Percentiles rank a stretch among this genome's conserved stretches.
Conservation (phyloP, 2,329 filamentous ascomycete genomes). For the Zasmidium cellare region DNA sequence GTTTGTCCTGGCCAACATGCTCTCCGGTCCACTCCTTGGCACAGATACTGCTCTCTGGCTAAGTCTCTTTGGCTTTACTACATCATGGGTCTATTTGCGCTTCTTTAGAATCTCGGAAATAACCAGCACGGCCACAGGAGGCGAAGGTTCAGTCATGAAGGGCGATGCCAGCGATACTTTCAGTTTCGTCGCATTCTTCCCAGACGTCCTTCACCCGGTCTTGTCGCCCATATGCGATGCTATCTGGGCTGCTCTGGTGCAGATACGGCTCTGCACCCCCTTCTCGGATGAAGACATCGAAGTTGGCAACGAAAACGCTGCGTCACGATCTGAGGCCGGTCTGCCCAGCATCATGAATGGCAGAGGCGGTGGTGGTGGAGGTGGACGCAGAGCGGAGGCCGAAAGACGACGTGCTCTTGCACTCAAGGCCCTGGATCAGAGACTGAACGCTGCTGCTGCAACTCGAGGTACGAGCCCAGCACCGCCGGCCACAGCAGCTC, state of each 20-base stretch:
- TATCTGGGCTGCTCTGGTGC: slow-evolving; percentile 73
- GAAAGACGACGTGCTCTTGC: slow-evolving; percentile 87
- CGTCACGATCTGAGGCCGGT: slow-evolving; percentile 61
- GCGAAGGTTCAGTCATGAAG: slow-evolving; percentile 59
- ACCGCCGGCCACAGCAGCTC: slow-evolving; percentile 21
- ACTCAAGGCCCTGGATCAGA: slow-evolving; percentile 86
- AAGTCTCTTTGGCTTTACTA: slow-evolving; percentile 76
- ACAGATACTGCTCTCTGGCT: slow-evolving; percentile 79
- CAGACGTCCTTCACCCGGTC: slow-evolving; percentile 75
- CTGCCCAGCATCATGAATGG: slow-evolving; percentile 60
- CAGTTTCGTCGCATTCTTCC: slow-evolving; percentile 94
- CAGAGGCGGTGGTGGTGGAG: slow-evolving; percentile 47
- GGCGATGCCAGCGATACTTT: slow-evolving; percentile 97
- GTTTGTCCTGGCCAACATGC: slow-evolving; percentile 69
- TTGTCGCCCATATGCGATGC: slow-evolving; percentile 72
- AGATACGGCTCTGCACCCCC: slow-evolving; percentile 76
- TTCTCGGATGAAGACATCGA: slow-evolving; percentile 81
- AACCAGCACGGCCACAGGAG: slow-evolving; percentile 48
- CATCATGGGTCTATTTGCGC: slow-evolving; percentile 91
- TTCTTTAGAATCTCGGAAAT: slow-evolving; percentile 76
- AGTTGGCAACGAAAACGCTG: slow-evolving; percentile 69
- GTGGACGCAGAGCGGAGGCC: slow-evolving; percentile 70
- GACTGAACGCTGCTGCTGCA: slow-evolving; percentile 76
- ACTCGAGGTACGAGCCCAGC: slow-evolving; percentile 12
- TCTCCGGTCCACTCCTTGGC: slow-evolving; percentile 64